Evolutionary conservation across 2,329 filamentous ascomycete genomes (phyloP), one percentile per base, ranked within the genome.

Genomic region (Pestalotiopsis sp.): DNA sequence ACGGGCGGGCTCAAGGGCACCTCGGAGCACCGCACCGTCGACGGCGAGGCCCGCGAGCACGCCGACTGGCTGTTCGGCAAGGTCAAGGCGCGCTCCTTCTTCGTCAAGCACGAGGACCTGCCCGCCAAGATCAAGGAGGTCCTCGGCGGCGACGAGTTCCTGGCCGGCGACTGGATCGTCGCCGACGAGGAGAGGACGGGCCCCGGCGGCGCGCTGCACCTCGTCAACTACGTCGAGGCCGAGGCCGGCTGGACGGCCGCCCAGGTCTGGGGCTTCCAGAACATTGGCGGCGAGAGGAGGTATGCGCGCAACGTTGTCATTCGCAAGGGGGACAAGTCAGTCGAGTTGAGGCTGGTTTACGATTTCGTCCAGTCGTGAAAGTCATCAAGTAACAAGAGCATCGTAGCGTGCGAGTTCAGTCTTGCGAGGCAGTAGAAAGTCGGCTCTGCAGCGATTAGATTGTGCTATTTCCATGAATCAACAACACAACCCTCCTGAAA

Each of bases 51-150:
- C 73, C 90, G 91, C 73, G 86, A 88, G 71, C 93, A 95, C 83
- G 83, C 82, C 27, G 94, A 97, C 83, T 91, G 90, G 85, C 87
- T 97, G 73, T 97, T 97, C 78, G 94, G 94, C 69, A 83, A 81
- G 67, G 86, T 96, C 71, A 83, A 83, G 65, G 93, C 92, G 68
- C 85, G 84, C 70, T 88, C 86, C 58, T 80, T 83, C 60, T 90
- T 86, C 77, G 76, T 81, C 23, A 83, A 80, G 20, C 84, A 86
- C 27, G 79, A 89, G 49, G 78, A 82, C n/a, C 86, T 91, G 74
- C 85, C 84, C 4, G 88, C 81, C 68, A 83, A 91, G 67, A 84
- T 83, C 71, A 79, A 84, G 63, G 87, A 85, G 11, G 93, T 89
- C 38, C 38, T 49, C n/a, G n/a, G 20, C 20, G 81, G 84, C 5